phyloP scores from a whole-genome alignment of 78 protist genomes.

The Dictyostelium firmibasis region DNA sequence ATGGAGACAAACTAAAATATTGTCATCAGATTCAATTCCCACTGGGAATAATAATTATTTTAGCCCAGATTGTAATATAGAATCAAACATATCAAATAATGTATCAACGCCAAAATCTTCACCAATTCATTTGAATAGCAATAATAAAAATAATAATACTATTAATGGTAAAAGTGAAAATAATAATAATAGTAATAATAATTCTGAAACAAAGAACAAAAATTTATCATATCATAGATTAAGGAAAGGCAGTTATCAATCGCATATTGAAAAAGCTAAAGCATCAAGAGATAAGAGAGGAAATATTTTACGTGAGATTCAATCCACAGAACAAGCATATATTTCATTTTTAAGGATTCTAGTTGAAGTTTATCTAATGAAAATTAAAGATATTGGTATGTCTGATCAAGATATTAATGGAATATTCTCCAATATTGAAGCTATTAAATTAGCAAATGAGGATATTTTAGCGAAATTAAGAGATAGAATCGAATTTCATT shows the following conservation, averaged over 20 bases:
- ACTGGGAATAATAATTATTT: background rate
- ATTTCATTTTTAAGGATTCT: conserved; percentile 39
- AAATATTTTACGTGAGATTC: conserved; percentile 43
- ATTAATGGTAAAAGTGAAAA: background rate
- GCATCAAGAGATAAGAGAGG: background rate
- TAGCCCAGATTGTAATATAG: background rate
- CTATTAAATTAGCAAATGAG: conserved; percentile 43
- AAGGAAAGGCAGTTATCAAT: background rate
- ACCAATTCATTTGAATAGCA: background rate
- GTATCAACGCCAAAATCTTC: background rate
- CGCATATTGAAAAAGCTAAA: background rate
- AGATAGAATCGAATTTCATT: conserved; percentile 17
- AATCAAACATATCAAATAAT: background rate
- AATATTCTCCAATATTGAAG: conserved; percentile 55
- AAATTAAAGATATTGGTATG: background rate
- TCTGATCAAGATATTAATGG: conserved; percentile 6
- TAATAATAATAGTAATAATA: background rate
- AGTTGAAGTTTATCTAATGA: conserved; percentile 21
- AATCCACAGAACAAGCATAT: conserved; percentile 63
- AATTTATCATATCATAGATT: conserved; percentile 9
- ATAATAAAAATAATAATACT: background rate
- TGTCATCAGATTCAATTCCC: background rate
- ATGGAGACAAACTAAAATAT: conserved; percentile 11
- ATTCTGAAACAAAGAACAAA: background rate
- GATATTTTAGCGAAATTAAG: conserved; percentile 23